Base-by-base conservation (phyloP, 805 yeast genomes). In the Yamadazyma sp. region DNA sequence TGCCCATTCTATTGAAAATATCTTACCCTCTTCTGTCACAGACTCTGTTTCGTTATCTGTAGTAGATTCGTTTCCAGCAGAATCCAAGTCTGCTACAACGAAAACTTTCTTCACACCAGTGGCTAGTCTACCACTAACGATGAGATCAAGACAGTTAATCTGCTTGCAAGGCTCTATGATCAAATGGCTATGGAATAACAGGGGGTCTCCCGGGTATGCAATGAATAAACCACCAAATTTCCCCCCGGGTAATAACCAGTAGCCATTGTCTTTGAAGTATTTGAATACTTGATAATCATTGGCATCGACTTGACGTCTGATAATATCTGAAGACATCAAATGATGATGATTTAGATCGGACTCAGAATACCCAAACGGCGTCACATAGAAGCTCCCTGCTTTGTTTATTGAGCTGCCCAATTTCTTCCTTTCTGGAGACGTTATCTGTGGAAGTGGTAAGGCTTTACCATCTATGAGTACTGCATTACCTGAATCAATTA, bases 131-230 rank as follows among this genome's bases (percentile, higher is more conserved):
- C 98, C 97, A n/a, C 94, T 86, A 23, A 82, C 80, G 0, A 87
- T 78, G 25, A 87, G 50, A 23, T 73, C 70, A 44, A 73, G 63
- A 23, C 56, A 60, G 13, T 67, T 64, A 17, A 57, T 60, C 0
- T 79, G 67, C 14, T 38, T 43, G 2, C 14, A 12, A 1, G 44
- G 23, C 31, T 75, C 74, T 2, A 86, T 83, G 4, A 86, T 80
- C 44, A 80, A 68, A 56, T 91, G 96, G 2, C 97, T 84, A 59
- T 91, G 98, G 51, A 78, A 93, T 30, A 93, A 59, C 35, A 91
- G 63, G 6, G 98, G 95, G 54, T 91, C 98, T 1, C 97, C 98
- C 0, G 97, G 98, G 45, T 91, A 91, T 2, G 89, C 88, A 38
- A 93, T 75, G 50, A 78, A 88, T 36, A 78, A 78, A 4, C 96